Conservation (phyloP, 2,329 filamentous ascomycete species). For the Aspergillus neotritici region DNA sequence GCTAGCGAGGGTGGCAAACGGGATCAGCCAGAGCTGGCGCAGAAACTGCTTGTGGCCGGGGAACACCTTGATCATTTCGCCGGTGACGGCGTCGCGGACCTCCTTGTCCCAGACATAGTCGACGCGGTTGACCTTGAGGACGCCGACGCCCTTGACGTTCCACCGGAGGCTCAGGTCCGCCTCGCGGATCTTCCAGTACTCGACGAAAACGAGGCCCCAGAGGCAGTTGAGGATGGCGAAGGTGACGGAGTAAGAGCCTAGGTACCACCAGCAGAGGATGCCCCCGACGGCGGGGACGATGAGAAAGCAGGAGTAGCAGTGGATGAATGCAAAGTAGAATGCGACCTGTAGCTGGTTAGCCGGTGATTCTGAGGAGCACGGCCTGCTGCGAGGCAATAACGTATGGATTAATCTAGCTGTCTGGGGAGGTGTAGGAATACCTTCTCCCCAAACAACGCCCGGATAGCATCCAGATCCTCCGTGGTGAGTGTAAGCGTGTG, state of each 20-base stretch:
- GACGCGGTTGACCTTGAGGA: conserved; percentile 68
- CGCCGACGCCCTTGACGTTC: conserved; percentile 79
- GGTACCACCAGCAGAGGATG: conserved; percentile 68
- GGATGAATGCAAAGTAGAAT: conserved; percentile 92
- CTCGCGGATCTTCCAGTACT: conserved; percentile 95
- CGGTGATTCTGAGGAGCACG: no score
- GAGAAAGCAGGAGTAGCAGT: conserved; percentile 82
- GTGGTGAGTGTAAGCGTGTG: conserved; percentile 57
- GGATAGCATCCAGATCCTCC: conserved; percentile 68
- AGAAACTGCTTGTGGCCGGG: conserved; percentile 67
- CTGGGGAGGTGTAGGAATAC: conserved; percentile 17
- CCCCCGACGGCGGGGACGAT: conserved; percentile 77
- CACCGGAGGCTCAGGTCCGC: conserved; percentile 78
- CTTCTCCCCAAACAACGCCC: conserved; percentile 71
- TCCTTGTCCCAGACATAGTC: conserved; percentile 77
- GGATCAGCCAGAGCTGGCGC: conserved; percentile 73
- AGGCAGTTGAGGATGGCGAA: conserved; percentile 73
- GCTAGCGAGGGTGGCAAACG: conserved; percentile 72
- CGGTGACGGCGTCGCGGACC: conserved; percentile 71
- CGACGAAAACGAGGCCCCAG: conserved; percentile 87
- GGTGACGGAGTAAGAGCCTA: conserved; percentile 75
- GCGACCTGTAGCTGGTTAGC: conserved; percentile 53
- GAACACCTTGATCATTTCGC: conserved; percentile 70
- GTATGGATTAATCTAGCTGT: no score
- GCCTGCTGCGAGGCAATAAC: no score